Evolutionary conservation across 345 rosid genomes (phyloP), one percentile per base, ranked within the genome.

Genomic region (Pistacia vera): DNA sequence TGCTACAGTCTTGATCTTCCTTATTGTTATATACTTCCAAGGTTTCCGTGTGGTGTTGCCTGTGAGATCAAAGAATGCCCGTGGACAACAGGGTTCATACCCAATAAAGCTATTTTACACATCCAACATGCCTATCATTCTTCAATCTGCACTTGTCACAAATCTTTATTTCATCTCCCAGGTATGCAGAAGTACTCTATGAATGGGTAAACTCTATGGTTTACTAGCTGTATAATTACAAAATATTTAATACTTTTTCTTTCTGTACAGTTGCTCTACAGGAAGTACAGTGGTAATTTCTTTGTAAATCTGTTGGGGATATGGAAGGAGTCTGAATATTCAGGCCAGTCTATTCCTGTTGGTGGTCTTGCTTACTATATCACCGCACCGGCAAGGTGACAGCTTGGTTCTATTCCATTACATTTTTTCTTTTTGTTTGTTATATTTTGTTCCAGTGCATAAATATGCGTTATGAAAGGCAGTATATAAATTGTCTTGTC

Each of bases 101-200:
- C 96, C 93, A 9, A 91, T 91, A 70, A 91, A 91, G 85, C 83
- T 89, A 67, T 91, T 89, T 77, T 91, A 91, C 85, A 91, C 95
- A 74, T 91, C 93, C 16, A 91, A 89, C 87, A 91, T 91, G 95
- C 95, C 95, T 30, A 91, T 89, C 81, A 91, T 91, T 83, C 84
- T 89, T 57, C 95, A 91, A 56, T 91, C 95, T 70, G 93, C 95
- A 35, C 93, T 91, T 75, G 93, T 91, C 61, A 75, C 95, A 46
- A 89, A 88, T 81, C 87, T 89, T 36, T 91, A 83, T 80, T 90
- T 91, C 79, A 85, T 91, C 83, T 89, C 93, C 68, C 96, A 91
- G 90, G 93, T 88, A 76, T 41, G 46, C 62, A 48, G 18, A 35
- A 35, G 36, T 70, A 58, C 20, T 78, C 2, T 35, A 28, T 41